phyloP scores from a whole-genome alignment of 1,284 basidiomycete genomes.

The Cystobasidium slooffiae region DNA sequence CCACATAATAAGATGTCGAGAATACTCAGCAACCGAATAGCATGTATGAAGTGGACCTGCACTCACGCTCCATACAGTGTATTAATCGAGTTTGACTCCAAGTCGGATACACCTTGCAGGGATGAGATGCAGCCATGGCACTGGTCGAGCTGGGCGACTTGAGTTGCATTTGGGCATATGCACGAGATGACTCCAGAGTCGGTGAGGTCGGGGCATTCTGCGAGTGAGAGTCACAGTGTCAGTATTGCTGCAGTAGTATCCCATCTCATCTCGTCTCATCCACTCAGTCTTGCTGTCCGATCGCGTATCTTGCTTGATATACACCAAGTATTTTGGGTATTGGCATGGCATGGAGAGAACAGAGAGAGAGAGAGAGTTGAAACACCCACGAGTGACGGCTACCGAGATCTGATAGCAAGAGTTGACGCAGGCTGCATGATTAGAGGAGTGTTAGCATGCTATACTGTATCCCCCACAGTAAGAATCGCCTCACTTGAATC shows the following conservation, averaged over 20 bases:
- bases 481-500: slow-evolving; percentile 4
- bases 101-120: slow-evolving; percentile 19
- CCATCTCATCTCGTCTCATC: neutral
- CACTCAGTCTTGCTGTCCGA: neutral
- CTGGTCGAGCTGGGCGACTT: slow-evolving; percentile 11
- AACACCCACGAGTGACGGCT: slow-evolving; percentile 38
- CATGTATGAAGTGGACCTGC: too few species aligned
- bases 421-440: slow-evolving; percentile 38
- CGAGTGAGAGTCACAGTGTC: neutral
- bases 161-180: slow-evolving; percentile 31
- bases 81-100: slow-evolving; percentile 37
- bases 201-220: slow-evolving; percentile 40
- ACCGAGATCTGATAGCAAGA: slow-evolving; percentile 39
- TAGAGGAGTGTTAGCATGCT: neutral
- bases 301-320: neutral
- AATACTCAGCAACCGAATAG: too few species aligned
- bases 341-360: neutral
- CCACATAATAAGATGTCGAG: too few species aligned
- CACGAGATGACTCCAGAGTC: slow-evolving; percentile 42
- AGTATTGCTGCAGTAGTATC: neutral
- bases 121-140: slow-evolving; percentile 34
- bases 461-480: neutral
- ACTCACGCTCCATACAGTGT: slow-evolving; percentile 35
- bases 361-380: slow-evolving; percentile 1
- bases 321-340: neutral